These are phyloP conservation scores for Fraxinus americana DNA, from an alignment of 257 asterid species.

Conservation along the genomic window DNA sequence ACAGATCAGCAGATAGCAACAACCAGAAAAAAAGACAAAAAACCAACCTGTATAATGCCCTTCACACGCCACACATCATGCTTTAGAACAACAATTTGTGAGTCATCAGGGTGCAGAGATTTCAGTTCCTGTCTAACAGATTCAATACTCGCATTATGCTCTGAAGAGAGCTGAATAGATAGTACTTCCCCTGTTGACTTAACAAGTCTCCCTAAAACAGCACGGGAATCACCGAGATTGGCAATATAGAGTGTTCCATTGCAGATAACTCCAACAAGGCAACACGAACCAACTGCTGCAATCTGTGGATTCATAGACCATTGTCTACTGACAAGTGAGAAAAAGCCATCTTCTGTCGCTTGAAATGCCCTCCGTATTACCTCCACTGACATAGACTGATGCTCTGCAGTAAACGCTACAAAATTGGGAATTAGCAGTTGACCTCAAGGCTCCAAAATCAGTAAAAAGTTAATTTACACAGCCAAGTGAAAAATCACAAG, in stretches of 20 bases:
- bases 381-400: constrained; percentile 58
- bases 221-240: constrained; percentile 71
- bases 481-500: neutral
- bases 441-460: neutral
- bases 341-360: constrained; percentile 74
- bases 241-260: constrained; percentile 61
- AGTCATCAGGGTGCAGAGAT: constrained; percentile 62
- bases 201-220: constrained; percentile 65
- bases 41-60: constrained; percentile 68
- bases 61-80: constrained; percentile 81
- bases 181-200: constrained; percentile 69
- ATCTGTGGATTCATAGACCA: constrained; percentile 66
- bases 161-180: constrained; percentile 62
- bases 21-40: constrained; percentile 6
- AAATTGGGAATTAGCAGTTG: constrained; percentile 1
- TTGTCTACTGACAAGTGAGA: constrained; percentile 52
- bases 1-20: neutral
- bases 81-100: constrained; percentile 71
- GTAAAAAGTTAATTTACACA: constrained; percentile 3
- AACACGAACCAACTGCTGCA: constrained; percentile 80
- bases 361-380: constrained; percentile 63
- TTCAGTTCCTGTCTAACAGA: constrained; percentile 67
- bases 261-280: constrained; percentile 68
- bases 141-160: constrained; percentile 68
- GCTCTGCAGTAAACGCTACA: constrained; percentile 64